These are phyloP conservation scores for Erysiphe pulchra DNA, from an alignment of 2,329 filamentous ascomycete genomes.

Conservation along the genomic window DNA sequence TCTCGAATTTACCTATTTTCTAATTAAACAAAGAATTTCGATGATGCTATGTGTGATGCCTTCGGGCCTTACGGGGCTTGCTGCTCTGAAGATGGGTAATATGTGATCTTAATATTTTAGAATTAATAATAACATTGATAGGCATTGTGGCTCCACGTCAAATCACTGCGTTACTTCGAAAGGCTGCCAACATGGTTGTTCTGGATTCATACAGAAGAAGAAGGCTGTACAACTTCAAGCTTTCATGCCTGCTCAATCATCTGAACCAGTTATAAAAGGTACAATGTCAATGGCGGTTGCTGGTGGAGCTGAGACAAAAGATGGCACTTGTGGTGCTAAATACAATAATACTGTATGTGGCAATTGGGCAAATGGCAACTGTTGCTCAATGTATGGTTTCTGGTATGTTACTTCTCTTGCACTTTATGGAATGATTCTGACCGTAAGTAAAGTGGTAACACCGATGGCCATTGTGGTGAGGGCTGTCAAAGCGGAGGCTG, in stretches of 20 bases:
- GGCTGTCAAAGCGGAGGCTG: slow-evolving; percentile 1
- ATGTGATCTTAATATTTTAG: no score
- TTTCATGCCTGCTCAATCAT: no score
- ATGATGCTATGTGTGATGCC: slow-evolving; percentile 10
- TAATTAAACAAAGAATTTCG: slow-evolving; percentile 5
- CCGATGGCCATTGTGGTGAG: slow-evolving; percentile 1
- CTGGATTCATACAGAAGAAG: slow-evolving; percentile 6
- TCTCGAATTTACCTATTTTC: not conserved
- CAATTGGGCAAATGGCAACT: slow-evolving; percentile 24
- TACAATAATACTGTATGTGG: slow-evolving; percentile 25
- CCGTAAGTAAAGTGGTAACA: not conserved
- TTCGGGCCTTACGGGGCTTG: slow-evolving; percentile 11
- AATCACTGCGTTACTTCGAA: slow-evolving; percentile 8
- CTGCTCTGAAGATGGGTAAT: slow-evolving; percentile 11
- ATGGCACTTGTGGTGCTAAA: slow-evolving; percentile 25
- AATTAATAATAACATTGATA: no score
- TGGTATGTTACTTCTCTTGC: not conserved
- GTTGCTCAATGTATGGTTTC: slow-evolving; percentile 27
- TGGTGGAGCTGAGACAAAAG: slow-evolving; percentile 17
- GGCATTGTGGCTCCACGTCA: slow-evolving; percentile 8
- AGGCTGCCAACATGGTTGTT: slow-evolving; percentile 13
- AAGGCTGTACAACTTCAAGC: no score
- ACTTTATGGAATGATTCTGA: no score
- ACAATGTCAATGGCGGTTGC: slow-evolving; percentile 1
- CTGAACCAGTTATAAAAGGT: not conserved